phyloP scores from a whole-genome alignment of 768 basidiomycete species.

The Nidula microcarpa region DNA sequence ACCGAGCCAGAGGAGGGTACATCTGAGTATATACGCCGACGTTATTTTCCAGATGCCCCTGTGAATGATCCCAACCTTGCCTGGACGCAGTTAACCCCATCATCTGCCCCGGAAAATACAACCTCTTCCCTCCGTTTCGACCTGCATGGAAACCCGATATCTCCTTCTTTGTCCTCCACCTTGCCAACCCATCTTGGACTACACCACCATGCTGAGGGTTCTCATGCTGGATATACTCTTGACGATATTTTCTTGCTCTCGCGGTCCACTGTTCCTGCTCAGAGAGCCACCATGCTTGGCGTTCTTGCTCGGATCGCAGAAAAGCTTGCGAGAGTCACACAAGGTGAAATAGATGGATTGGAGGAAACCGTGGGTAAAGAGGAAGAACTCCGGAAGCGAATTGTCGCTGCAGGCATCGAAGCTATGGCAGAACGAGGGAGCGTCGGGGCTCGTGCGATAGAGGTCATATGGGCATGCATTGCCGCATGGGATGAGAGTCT shows the following conservation, averaged over 20 bases:
- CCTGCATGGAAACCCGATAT: slow-evolving; percentile 68
- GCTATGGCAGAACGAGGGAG: slow-evolving; percentile 64
- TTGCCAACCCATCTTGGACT: slow-evolving; percentile 85
- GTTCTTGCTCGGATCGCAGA: slow-evolving; percentile 60
- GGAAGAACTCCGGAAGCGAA: slow-evolving; percentile 53
- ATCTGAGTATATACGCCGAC: slow-evolving; percentile 78
- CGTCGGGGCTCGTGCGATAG: slow-evolving; percentile 64
- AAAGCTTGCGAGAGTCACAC: slow-evolving; percentile 22
- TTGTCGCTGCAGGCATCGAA: slow-evolving; percentile 64
- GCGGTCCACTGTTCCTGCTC: slow-evolving; percentile 78
- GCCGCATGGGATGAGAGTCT: slow-evolving; percentile 58
- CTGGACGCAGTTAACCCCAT: slow-evolving; percentile 59
- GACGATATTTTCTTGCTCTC: slow-evolving; percentile 80
- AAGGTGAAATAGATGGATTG: slow-evolving; percentile 31
- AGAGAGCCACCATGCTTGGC: slow-evolving; percentile 78
- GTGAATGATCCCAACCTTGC: slow-evolving; percentile 69
- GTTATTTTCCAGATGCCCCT: slow-evolving; percentile 76
- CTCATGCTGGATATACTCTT: slow-evolving; percentile 83
- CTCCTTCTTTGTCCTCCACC: slow-evolving; percentile 42
- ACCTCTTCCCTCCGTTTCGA: slow-evolving; percentile 67
- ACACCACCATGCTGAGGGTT: slow-evolving; percentile 84
- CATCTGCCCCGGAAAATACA: slow-evolving; percentile 16
- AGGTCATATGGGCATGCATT: slow-evolving; percentile 71
- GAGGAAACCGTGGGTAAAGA: slow-evolving; percentile 34
- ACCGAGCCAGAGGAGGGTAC: slow-evolving; percentile 61